A percentile compares a stretch with the other conserved stretches of the same genome.
phyloP scores from a whole-genome alignment of 2,329 filamentous ascomycete genomes.

The Penicillium sp. region DNA sequence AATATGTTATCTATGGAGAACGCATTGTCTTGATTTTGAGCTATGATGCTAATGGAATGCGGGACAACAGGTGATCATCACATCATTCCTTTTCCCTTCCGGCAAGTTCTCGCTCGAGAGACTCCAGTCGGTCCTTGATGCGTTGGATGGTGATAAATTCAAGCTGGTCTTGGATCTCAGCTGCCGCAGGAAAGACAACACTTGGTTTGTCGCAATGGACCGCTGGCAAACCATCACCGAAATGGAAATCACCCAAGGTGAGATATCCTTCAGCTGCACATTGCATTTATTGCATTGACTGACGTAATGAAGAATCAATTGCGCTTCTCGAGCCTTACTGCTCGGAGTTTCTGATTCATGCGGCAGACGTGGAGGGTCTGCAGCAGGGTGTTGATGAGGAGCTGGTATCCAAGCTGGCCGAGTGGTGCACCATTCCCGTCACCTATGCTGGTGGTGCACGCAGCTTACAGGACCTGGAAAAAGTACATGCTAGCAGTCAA shows the following conservation, averaged over 20 bases:
- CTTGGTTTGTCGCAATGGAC: constrained; percentile 97
- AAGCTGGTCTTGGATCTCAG: constrained; percentile 94
- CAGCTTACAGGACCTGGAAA: constrained; percentile 71
- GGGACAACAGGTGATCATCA: constrained; percentile 78
- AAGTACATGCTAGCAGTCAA: constrained; percentile 69
- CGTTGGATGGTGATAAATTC: constrained; percentile 65
- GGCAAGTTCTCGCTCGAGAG: constrained; percentile 73
- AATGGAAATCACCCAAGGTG: constrained; percentile 86
- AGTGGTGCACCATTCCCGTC: constrained; percentile 87
- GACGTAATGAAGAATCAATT: constrained; percentile 61
- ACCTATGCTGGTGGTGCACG: constrained; percentile 95
- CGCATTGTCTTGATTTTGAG: too few relatives aligned
- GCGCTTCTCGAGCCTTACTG: constrained; percentile 79
- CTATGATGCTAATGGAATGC: constrained; percentile 20
- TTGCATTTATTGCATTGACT: constrained; percentile 4
- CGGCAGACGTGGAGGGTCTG: constrained; percentile 91
- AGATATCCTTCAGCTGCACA: constrained; percentile 10
- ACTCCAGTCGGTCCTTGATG: constrained; percentile 65
- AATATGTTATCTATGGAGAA: too few relatives aligned
- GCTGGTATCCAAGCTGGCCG: constrained; percentile 67
- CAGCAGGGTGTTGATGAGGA: constrained; percentile 86
- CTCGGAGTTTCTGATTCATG: constrained; percentile 94
- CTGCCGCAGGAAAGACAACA: constrained; percentile 68
- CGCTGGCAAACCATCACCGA: constrained; percentile 98
- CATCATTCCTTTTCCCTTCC: constrained; percentile 84